These are phyloP conservation scores for Buxus sempervirens DNA, from an alignment of 164 flowering plant species.

Conservation along the genomic window DNA sequence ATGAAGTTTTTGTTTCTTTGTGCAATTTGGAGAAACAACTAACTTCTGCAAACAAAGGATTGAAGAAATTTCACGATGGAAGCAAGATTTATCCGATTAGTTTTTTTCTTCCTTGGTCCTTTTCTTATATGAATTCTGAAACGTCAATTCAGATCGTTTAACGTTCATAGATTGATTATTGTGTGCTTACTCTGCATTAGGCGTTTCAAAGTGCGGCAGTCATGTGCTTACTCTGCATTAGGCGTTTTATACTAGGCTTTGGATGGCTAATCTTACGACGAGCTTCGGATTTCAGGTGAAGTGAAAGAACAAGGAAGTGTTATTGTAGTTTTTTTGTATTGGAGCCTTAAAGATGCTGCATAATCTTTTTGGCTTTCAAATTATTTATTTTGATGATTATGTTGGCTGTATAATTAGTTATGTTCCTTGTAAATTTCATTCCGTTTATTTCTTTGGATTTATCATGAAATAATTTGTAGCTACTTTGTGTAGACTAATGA, in stretches of 20 bases:
- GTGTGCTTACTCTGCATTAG: conserved; percentile 22
- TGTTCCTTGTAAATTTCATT: no score
- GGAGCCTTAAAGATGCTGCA: no score
- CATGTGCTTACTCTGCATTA: conserved; percentile 41
- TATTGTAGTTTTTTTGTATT: background rate
- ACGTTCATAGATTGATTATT: background rate
- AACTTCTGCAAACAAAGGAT: conserved; percentile 43
- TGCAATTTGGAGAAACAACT: conserved; percentile 44
- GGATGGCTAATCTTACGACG: conserved; percentile 48
- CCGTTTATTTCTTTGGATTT: no score
- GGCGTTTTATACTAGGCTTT: conserved; percentile 49
- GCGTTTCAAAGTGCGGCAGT: conserved; percentile 59
- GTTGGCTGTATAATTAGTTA: no score
- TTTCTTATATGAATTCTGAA: no score
- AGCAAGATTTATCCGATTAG: conserved; percentile 82
- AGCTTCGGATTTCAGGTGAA: conserved; percentile 66
- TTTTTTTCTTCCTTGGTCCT: background rate
- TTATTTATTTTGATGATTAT: no score
- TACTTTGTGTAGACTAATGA: no score
- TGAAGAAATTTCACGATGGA: conserved; percentile 51
- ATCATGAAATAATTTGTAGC: no score
- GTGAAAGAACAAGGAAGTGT: conserved; percentile 64
- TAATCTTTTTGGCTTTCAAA: no score
- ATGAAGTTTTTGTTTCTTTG: conserved; percentile 21
- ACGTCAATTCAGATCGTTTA: background rate